Percentiles rank a stretch among this genome's conserved stretches.
Conservation (phyloP, 2,329 filamentous ascomycete species). For the Penicillium sp. region DNA sequence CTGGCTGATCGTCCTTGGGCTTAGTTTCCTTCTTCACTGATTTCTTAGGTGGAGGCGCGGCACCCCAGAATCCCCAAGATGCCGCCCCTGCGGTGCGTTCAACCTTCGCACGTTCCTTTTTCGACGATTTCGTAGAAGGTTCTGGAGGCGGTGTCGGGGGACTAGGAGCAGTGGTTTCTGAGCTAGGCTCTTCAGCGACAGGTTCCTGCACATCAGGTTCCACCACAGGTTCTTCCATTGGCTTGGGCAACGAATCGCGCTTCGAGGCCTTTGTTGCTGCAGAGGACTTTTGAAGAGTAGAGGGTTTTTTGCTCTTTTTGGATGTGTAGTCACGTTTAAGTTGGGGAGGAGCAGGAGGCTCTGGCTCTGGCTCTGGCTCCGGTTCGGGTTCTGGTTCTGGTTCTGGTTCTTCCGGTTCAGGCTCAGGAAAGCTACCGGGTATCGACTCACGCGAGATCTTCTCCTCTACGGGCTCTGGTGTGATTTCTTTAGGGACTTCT, state of each 20-base stretch:
- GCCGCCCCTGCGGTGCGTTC: constrained; percentile 63
- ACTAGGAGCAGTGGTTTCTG: constrained; percentile 20
- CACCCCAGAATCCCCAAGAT: constrained; percentile 74
- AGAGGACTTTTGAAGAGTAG: constrained; percentile 21
- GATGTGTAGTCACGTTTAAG: constrained; percentile 40
- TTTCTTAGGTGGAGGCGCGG: constrained; percentile 47
- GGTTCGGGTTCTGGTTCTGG: constrained; percentile 29
- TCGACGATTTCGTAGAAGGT: constrained; percentile 56
- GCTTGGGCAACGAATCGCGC: constrained; percentile 19
- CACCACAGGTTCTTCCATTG: constrained; percentile 11
- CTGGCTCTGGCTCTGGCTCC: constrained; percentile 27
- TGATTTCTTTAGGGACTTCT: constrained; percentile 28
- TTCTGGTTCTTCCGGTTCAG: constrained; percentile 35
- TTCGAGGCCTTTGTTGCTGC: constrained; percentile 18
- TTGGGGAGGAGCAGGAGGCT: constrained; percentile 35
- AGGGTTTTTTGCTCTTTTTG: constrained; percentile 29
- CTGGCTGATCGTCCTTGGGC: constrained; percentile 32
- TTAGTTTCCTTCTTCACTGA: constrained; percentile 49
- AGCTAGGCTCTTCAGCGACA: constrained; percentile 21
- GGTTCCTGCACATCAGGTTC: constrained; percentile 17
- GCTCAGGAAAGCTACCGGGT: constrained; percentile 55
- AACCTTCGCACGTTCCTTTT: constrained; percentile 73
- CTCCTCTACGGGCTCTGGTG: constrained; percentile 19
- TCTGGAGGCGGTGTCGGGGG: constrained; percentile 48
- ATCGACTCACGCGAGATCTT: constrained; percentile 34